Conservation (phyloP, 805 yeast genomes). For the Myxozyma monticola region DNA sequence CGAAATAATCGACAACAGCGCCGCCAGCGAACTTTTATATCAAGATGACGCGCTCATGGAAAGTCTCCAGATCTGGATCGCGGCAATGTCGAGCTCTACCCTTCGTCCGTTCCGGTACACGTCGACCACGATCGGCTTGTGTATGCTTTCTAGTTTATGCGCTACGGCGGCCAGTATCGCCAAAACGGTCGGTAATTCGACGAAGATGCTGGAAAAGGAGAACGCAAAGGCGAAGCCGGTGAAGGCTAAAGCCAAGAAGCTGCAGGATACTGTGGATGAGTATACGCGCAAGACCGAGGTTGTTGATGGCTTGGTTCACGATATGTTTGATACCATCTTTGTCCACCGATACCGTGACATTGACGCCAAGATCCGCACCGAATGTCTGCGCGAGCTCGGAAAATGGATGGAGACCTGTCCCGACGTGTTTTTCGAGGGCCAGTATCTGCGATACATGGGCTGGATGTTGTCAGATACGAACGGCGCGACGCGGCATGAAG, state of each 20-base stretch:
- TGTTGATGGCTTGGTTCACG: conserved; percentile 58
- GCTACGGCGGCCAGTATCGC: conserved; percentile 45
- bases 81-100: conserved; percentile 66
- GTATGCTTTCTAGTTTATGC: conserved; percentile 63
- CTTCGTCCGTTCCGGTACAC: conserved; percentile 70
- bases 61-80: conserved; percentile 70
- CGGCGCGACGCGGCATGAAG: conserved; percentile 62
- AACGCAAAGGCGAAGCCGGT: conserved; percentile 36
- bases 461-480: conserved; percentile 80
- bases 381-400: conserved; percentile 64
- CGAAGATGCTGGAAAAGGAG: conserved; percentile 43
- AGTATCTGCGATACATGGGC: conserved; percentile 74
- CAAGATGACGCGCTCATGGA: conserved; percentile 47
- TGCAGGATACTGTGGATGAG: conserved; percentile 66
- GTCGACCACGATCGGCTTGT: conserved; percentile 59
- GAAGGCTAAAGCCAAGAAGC: conserved; percentile 41
- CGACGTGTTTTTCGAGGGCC: conserved; percentile 65
- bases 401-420: conserved; percentile 72
- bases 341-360: conserved; percentile 78
- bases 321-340: conserved; percentile 65
- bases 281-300: conserved; percentile 54
- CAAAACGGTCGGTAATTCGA: conserved; percentile 42
- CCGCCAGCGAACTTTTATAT: conserved; percentile 63
- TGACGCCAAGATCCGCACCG: conserved; percentile 68
- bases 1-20: conserved; percentile 51